Evolutionary conservation across 495 filamentous ascomycete genomes (phyloP), one percentile per base, ranked within the genome.

Genomic region (Neurospora sublineolata): DNA sequence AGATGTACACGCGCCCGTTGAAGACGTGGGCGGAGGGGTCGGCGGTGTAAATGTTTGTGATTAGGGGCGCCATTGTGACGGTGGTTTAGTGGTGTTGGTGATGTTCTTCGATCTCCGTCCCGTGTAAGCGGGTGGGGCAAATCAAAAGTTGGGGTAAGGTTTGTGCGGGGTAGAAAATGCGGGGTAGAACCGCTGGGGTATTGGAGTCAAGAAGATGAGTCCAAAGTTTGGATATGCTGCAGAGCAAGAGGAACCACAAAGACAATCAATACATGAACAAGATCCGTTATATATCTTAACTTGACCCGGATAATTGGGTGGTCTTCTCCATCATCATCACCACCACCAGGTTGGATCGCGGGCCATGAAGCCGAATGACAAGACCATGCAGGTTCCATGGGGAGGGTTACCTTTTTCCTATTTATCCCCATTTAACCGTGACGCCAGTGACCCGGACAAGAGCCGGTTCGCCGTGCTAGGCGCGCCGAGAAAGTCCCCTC

Each of bases 11-110:
- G 69, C 84, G 85, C 72, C 81, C 85, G 60, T 88, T 82, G 81
- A 90, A 90, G 80, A 87, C 87, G 80, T 89, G 87, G 23, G 87
- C 88, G 16, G 87, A 89, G n/a, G 88, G 88, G 76, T 89, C 88
- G 75, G 90, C 90, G 11, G 90, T 91, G 83, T 89, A 91, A 78
- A 91, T 81, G 81, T 89, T 84, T 1, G 84, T 89, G 76, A 91
- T 85, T 70, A 91, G 82, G 72, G 84, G 83, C 33, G 83, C 77
- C 82, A 84, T 80, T 69, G 36, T 78, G 23, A 71, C 41, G 27
- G 38, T 23, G 36, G 40, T 68, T 30, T 30, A 12, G 10, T 68
- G 46, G 68, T 16, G 58, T 58, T 37, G 74, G 40, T 70, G 7
- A 46, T 40, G 23, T 69, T 64, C 46, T 52, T 71, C 64, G 20